These are phyloP conservation scores for Solanum pinnatisectum DNA, from an alignment of 257 asterid species.

Conservation along the genomic window DNA sequence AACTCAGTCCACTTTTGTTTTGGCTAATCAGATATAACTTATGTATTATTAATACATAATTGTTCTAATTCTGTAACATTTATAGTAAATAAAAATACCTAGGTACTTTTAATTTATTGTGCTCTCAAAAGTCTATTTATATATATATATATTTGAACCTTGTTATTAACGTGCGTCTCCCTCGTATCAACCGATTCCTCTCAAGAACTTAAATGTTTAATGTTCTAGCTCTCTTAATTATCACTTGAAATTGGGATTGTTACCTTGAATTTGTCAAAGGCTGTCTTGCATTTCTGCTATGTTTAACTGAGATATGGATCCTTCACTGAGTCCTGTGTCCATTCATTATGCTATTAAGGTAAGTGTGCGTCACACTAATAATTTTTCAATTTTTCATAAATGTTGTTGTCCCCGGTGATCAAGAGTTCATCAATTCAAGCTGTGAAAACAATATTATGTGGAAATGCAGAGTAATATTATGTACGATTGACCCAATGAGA, in stretches of 20 bases:
- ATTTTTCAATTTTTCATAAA: not conserved
- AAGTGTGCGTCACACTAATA: not conserved
- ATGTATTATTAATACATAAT: not conserved
- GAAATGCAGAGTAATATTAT: not conserved
- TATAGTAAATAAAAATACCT: not conserved
- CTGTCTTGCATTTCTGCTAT: not conserved
- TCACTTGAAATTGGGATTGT: not conserved
- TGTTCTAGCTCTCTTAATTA: not conserved
- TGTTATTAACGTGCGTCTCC: not conserved
- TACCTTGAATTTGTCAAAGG: not conserved
- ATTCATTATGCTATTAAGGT: not conserved
- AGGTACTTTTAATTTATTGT: not conserved
- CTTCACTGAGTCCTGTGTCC: not conserved
- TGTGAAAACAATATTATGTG: not conserved
- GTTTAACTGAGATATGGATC: not conserved
- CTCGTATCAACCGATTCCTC: not conserved
- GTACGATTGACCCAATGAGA: not conserved
- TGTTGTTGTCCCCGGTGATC: no score
- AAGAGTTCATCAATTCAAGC: no score
- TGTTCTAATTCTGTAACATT: not conserved
- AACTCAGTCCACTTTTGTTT: not conserved
- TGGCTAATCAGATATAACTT: not conserved
- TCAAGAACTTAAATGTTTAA: not conserved
- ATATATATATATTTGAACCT: not conserved
- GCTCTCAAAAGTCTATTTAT: not conserved